Base-by-base conservation (phyloP, 352 stramenopile genomes). In the Globisporangium canariense region DNA sequence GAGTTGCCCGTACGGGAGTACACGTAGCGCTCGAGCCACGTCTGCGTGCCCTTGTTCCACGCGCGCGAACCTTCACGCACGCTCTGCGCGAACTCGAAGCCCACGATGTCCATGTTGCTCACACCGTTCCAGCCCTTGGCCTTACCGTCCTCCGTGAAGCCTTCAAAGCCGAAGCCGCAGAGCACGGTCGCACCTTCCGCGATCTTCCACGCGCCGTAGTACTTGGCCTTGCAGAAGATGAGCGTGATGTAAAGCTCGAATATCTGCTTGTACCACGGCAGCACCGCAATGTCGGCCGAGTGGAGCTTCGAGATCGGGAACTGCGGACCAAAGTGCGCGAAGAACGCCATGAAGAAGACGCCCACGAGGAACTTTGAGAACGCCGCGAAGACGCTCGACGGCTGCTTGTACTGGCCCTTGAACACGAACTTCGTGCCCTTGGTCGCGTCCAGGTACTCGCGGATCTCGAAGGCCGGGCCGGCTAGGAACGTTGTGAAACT, bases 41-140 rank as follows among this genome's bases (percentile, higher is more conserved):
- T 80, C 71, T 94, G 86, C n/a, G 92, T 98, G 73, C 96, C 96
- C 79, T 98, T 98, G 90, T 99, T 99, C 97, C 97, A 99, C 22
- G 85, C 86, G 34, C 93, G 83, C 53, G 89, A 95, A 46, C 85
- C 67, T 9, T 82, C 94, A 38, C 91, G 90, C n/a, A 98, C 74
- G 72, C 95, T 98, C 14, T 91, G 77, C 25, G 90, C 87, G 4
- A 95, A 91, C 76, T 99, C 97, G 62, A 99, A 99, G 66, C 86
- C 79, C 28, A 98, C 58, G 58, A 99, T 98, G 71, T 99, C 92
- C 65, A 99, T 92, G 79, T 99, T 99, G 82, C 90, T 97, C 4
- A 98, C 89, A 57, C 89, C 86, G 58, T 97, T 91, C 96, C 96
- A 99, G 60, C 94, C 94, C 61, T 88, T 92, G 43, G 79, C 70